These are phyloP conservation scores for Coprinellus micaceus DNA, from an alignment of 768 basidiomycete species.

Conservation along the genomic window DNA sequence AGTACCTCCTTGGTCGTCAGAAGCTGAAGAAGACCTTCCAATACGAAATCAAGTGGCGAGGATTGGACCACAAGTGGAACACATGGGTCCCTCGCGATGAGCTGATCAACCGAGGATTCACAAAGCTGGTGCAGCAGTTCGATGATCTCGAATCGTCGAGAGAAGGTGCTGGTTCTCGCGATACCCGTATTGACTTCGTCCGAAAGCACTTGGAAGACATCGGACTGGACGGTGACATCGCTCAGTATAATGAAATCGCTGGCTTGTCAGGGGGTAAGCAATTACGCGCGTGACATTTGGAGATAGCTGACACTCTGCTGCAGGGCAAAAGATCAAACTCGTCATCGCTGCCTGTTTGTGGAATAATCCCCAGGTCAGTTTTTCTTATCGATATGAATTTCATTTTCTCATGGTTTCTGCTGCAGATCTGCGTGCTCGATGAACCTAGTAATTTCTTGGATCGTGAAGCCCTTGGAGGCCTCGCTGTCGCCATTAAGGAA, in stretches of 20 bases:
- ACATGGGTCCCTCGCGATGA: slow-evolving; percentile 90
- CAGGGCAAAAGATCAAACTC: slow-evolving; percentile 94
- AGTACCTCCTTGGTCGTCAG: slow-evolving; percentile 91
- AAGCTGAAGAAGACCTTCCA: slow-evolving; percentile 95
- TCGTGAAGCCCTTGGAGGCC: slow-evolving; percentile 89
- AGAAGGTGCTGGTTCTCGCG: slow-evolving; percentile 90
- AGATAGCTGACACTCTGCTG: not conserved
- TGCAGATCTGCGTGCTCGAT: slow-evolving; percentile 71
- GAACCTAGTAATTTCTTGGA: slow-evolving; percentile 98
- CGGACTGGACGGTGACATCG: slow-evolving; percentile 95
- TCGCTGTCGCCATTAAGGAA: slow-evolving; percentile 91
- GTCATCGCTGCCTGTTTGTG: slow-evolving; percentile 93
- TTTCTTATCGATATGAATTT: slow-evolving; percentile 2
- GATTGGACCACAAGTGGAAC: slow-evolving; percentile 82
- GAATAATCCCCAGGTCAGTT: slow-evolving; percentile 84
- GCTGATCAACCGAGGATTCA: slow-evolving; percentile 80
- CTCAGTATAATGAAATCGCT: slow-evolving; percentile 95
- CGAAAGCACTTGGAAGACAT: slow-evolving; percentile 94
- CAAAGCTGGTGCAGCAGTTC: slow-evolving; percentile 88
- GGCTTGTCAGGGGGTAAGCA: slow-evolving; percentile 84
- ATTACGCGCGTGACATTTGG: not conserved
- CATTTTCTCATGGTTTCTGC: not conserved
- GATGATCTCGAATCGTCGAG: slow-evolving; percentile 95
- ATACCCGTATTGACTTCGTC: slow-evolving; percentile 76
- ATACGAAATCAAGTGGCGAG: slow-evolving; percentile 89